Percentiles rank a stretch among this genome's conserved stretches.
phyloP scores from a whole-genome alignment of 2,329 filamentous ascomycete species.

The Venturia effusa region DNA sequence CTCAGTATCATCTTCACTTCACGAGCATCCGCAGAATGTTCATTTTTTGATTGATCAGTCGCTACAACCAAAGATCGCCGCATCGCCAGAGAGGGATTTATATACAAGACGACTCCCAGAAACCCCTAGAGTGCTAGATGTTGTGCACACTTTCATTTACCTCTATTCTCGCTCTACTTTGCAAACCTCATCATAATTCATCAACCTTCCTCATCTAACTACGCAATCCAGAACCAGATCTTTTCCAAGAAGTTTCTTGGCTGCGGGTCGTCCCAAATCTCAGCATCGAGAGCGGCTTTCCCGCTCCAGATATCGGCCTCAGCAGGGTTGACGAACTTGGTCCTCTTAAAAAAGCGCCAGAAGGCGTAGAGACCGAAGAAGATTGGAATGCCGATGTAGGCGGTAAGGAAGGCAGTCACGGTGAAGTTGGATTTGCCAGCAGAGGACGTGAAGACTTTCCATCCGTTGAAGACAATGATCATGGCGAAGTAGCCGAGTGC shows the following conservation, averaged over 20 bases:
- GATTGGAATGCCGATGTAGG: slow-evolving; percentile 34
- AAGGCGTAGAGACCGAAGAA: slow-evolving; percentile 41
- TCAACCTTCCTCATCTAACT: not conserved
- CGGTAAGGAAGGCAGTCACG: slow-evolving; percentile 38
- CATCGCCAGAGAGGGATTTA: no score
- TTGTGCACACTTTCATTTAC: not conserved
- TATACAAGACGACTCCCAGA: no score
- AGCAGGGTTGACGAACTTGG: slow-evolving; percentile 34
- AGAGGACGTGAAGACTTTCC: slow-evolving; percentile 42
- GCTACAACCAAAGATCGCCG: no score
- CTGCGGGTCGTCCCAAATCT: slow-evolving; percentile 31
- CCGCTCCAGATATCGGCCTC: slow-evolving; percentile 36
- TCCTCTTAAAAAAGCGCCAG: slow-evolving; percentile 58
- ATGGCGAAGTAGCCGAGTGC: slow-evolving; percentile 33
- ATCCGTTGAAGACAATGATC: slow-evolving; percentile 44
- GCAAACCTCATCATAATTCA: not conserved
- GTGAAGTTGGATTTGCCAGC: slow-evolving; percentile 25
- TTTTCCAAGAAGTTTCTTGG: slow-evolving; percentile 35
- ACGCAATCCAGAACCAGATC: slow-evolving; percentile 39
- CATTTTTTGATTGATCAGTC: no score
- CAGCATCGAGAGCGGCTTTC: slow-evolving; percentile 36
- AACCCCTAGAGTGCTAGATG: no score
- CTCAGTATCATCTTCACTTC: no score
- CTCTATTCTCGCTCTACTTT: not conserved
- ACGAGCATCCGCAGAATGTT: no score